phyloP scores from a whole-genome alignment of 768 basidiomycete species.

The Boletus rubropictus region DNA sequence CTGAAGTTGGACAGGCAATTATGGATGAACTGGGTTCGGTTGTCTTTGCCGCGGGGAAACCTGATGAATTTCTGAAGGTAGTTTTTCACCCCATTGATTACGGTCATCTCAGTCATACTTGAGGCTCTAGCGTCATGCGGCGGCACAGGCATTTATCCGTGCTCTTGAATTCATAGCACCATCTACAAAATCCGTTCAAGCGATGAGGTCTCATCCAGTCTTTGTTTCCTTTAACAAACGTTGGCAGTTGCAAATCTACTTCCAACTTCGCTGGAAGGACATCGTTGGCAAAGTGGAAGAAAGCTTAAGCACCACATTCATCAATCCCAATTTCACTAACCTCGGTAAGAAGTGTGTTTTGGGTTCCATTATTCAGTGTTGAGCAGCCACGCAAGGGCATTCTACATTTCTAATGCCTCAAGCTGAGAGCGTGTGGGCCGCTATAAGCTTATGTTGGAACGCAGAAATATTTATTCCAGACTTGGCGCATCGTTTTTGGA shows the following conservation, averaged over 20 bases:
- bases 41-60: constrained; percentile 89
- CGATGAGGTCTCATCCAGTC: constrained; percentile 66
- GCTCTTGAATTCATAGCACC: constrained; percentile 81
- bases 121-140: constrained; percentile 66
- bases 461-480: constrained; percentile 81
- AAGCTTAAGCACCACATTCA: constrained; percentile 38
- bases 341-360: constrained; percentile 35
- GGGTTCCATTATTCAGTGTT: background rate
- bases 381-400: constrained; percentile 14
- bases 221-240: constrained; percentile 71
- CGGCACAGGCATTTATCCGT: constrained; percentile 74
- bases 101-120: constrained; percentile 1
- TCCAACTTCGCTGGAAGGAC: constrained; percentile 96
- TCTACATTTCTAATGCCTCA: constrained; percentile 54
- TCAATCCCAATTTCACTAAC: constrained; percentile 34
- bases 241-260: constrained; percentile 97
- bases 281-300: constrained; percentile 77
- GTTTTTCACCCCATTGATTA: constrained; percentile 12
- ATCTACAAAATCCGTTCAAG: constrained; percentile 59
- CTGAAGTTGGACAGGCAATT: constrained; percentile 72
- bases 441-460: constrained; percentile 80
- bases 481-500: constrained; percentile 84
- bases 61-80: constrained; percentile 86
- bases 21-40: constrained; percentile 77
- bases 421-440: constrained; percentile 62